Evolutionary conservation across 1,139 yeast species (phyloP), one percentile per base, ranked within the genome.

Genomic region (Taphrina populina): DNA sequence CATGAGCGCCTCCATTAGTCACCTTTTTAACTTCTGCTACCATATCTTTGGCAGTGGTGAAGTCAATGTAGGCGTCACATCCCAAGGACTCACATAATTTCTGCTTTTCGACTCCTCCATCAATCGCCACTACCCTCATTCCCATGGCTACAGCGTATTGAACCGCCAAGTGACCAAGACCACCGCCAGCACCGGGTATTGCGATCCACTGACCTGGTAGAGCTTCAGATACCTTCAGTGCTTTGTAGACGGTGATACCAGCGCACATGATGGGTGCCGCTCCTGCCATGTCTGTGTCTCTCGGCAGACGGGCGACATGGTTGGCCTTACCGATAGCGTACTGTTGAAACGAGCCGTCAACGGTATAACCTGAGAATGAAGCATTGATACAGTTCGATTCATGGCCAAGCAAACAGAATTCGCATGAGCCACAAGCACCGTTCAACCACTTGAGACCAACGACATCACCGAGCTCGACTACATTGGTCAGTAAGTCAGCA

Each of bases 61-160:
- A 84, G 71, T 84, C 94, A 63, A 84, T 73, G 67, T 76, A 84
- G 55, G 71, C 77, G 70, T 83, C 88, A 61, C 86, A 88, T 6
- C 58, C 58, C 17, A 49, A 30, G 19, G 26, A 24, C 24, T 44
- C 40, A 21, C 45, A 35, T 13, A 56, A 34, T 23, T 35, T 23
- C 24, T 32, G 27, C 35, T 51, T 51, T 19, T 29, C 47, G 57
- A 84, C 61, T 67, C 88, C 88, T 44, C 62, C 59, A 65, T 85
- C 94, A 64, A 85, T 83, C 64, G 81, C 92, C 57, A 84, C 61
- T 57, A 83, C 88, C 69, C 90, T 78, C 71, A 74, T 77, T 64
- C 94, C 94, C 87, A 85, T 82, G 60, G 88, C 90, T 69, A 75
- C 79, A 60, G 90, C 94, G 72, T 82, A 84, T 71, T 84, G 92